Evolutionary conservation across 2,329 filamentous ascomycete genomes (phyloP), one percentile per base, ranked within the genome.

Genomic region (Calonectria henricotiae): DNA sequence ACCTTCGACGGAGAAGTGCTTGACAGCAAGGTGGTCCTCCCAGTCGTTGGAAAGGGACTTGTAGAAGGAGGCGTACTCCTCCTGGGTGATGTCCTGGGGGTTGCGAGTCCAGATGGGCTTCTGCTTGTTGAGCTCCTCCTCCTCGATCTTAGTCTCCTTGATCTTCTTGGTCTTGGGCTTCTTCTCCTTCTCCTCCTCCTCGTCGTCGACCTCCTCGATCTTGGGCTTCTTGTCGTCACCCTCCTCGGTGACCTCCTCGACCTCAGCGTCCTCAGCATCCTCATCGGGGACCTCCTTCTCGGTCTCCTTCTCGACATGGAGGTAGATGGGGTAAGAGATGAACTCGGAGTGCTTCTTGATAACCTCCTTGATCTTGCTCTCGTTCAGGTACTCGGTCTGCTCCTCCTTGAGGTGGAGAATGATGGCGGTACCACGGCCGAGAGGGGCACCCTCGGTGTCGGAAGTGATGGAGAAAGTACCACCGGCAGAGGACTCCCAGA

Each of bases 331-430:
- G 91, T 99, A 99, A 62, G 96, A 98, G 89, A 99, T 99, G 91
- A 99, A 99, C 89, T 99, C 96, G 83, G 96, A 98, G 93, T 99
- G 96, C 94, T 99, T 99, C 95, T 98, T 98, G 90, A 99, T 95
- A 77, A 99, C 96, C 90, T 99, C 96, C 94, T 99, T 99, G 90
- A 99, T 93, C 91, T 96, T 96, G 90, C 90, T 90, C 93, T 99
- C 96, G 87, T 98, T 97, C 78, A 98, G 90, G 92, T 98, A 99
- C 86, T 98, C 96, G 76, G 89, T 89, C 90, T 99, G 96, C 91
- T 99, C 96, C 80, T 99, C 96, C 94, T 99, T 99, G 82, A 99
- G 90, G 90, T 98, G 94, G 73, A 99, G 94, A 86, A 98, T 92
- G 85, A 99, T 97, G 92, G 97, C 95, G 85, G 95, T 97, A 85